Evolutionary conservation across 2,329 filamentous ascomycete species (phyloP).

Genomic region (Stemphylium lycopersici): DNA sequence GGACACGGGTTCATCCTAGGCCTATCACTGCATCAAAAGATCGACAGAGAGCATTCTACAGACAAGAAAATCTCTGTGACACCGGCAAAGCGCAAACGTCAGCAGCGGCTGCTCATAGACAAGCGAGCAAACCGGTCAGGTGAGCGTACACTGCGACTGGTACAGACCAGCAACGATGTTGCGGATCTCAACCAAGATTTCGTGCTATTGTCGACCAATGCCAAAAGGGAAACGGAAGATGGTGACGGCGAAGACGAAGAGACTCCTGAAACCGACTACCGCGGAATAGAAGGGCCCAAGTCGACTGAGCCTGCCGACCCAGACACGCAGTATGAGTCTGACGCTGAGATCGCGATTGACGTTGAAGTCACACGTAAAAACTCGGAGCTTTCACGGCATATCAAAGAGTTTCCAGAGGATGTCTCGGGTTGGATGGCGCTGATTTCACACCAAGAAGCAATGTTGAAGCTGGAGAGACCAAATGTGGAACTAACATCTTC

Average conservation of each 20-base stretch:
- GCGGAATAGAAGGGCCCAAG: constrained; percentile 42
- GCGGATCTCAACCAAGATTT: constrained; percentile 33
- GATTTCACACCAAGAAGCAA: constrained; percentile 75
- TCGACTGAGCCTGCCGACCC: constrained; percentile 35
- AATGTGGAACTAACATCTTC: constrained; percentile 59
- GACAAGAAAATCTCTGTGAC: constrained; percentile 53
- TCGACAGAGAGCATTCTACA: constrained; percentile 68
- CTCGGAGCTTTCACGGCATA: constrained; percentile 66
- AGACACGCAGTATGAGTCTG: constrained; percentile 46
- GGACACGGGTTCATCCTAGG: constrained; percentile 77
- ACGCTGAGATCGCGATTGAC: constrained; percentile 24
- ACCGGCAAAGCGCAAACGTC: constrained; percentile 50
- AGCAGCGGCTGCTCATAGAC: constrained; percentile 53
- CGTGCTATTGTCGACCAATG: constrained; percentile 30
- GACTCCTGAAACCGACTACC: constrained; percentile 40
- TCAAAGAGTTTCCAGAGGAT: constrained; percentile 70
- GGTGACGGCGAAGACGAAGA: constrained; percentile 22
- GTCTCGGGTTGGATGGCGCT: constrained; percentile 77
- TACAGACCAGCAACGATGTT: constrained; percentile 17
- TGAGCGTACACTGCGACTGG: constrained; percentile 37
- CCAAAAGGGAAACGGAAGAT: constrained; percentile 30
- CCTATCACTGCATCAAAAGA: constrained; percentile 62
- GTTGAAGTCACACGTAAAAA: constrained; percentile 57
- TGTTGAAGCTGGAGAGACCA: constrained; percentile 61
- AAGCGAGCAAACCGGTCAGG: constrained; percentile 27